Evolutionary conservation across 129 eudicot genomes (phyloP).

Genomic region (Ambrosia trifida): DNA sequence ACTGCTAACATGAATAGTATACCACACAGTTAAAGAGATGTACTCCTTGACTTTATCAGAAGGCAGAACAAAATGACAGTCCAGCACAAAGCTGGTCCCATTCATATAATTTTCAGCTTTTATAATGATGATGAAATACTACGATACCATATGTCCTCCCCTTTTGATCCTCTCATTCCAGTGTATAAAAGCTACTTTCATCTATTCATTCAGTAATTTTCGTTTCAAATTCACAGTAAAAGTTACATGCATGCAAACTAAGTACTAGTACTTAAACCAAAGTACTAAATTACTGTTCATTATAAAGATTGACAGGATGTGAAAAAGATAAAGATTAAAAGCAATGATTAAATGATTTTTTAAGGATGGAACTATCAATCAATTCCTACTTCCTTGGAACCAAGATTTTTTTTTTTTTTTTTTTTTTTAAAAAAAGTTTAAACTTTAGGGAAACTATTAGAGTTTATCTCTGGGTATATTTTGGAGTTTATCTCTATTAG

Average conservation of each 20-base stretch:
- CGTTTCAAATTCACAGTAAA: constrained; percentile 18
- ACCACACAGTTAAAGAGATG: constrained; percentile 28
- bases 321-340: constrained; percentile 16
- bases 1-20: constrained; percentile 36
- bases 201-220: constrained; percentile 18
- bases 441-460: too few relatives aligned
- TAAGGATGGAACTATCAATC: too few relatives aligned
- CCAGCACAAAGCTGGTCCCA: constrained; percentile 35
- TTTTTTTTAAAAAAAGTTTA: too few relatives aligned
- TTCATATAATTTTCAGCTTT: constrained; percentile 31
- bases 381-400: too few relatives aligned
- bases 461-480: too few relatives aligned
- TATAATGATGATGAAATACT: constrained; percentile 31
- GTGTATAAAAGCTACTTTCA: constrained; percentile 36
- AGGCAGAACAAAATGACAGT: constrained; percentile 34
- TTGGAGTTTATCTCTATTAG: too few relatives aligned
- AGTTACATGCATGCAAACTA: constrained; percentile 29
- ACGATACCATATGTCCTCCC: constrained; percentile 33
- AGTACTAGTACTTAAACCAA: neutral
- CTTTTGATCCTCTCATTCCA: constrained; percentile 29
- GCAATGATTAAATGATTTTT: neutral
- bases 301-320: constrained; percentile 11
- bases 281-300: neutral
- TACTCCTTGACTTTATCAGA: constrained; percentile 37
- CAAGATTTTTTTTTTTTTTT: too few relatives aligned